Base-by-base conservation (phyloP, 2,329 filamentous ascomycete species). In the Fusarium sp. region DNA sequence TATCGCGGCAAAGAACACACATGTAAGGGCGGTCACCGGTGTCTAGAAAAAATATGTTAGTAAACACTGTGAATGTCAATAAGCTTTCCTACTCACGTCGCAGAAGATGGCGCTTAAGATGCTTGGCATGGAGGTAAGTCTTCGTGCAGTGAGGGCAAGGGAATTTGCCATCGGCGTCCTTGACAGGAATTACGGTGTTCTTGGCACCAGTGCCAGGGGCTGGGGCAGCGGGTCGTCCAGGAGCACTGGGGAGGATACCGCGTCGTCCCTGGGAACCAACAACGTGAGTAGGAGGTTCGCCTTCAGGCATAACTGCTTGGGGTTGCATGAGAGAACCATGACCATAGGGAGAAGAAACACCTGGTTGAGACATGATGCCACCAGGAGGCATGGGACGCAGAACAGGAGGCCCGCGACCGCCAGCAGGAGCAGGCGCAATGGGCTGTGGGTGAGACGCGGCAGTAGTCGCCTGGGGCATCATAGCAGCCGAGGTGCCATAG, bases 131-230 rank as follows among this genome's bases (percentile, higher is more conserved):
- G 60, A 98, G 86, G 78, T 99, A 99, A 9, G 94, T 98, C 86
- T 98, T 98, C 76, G 93, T 97, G 84, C 96, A 99, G 80, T 98
- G 94, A 75, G 94, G 94, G 83, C 96, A 99, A 63, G 96, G 95
- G 78, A 97, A 99, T 84, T 98, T 98, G 77, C 96, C 96, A 79
- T 98, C 95, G 11, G 94, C 93, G 80, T 98, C 95, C 84, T 98
- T 98, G 74, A 93, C 92, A 18, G 94, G 94, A 68, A 97, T 96
- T 67, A 93, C 89, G 64, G 92, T 91, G 75, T 87, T 93, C 86
- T 97, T 97, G 12, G 88, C 86, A 29, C 88, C 86, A 70, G 89
- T 90, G 42, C 93, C 91, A 21, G 88, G 86, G 23, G 91, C 84
- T 31, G 92, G 89, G 26, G 93, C 93, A 55, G 93, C 89, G 57